These are phyloP conservation scores for Mycena vitilis DNA, from an alignment of 768 basidiomycete genomes.

Conservation along the genomic window DNA sequence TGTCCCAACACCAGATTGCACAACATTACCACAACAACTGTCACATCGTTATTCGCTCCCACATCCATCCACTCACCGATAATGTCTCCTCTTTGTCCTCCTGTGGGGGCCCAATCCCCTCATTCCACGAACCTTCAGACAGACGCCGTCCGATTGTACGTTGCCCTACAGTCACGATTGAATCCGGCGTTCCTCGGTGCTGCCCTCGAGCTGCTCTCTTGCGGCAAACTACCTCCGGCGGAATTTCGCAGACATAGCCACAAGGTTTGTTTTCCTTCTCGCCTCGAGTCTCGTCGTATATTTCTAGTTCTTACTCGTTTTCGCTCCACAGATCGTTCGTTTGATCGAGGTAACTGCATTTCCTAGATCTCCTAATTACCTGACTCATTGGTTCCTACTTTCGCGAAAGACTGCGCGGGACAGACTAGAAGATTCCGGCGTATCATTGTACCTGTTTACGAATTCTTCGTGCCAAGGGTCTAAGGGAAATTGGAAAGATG, in stretches of 20 bases:
- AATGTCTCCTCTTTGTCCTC: constrained; percentile 10
- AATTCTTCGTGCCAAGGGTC: neutral
- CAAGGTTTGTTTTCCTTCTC: constrained; percentile 19
- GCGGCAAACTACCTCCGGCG: constrained; percentile 11
- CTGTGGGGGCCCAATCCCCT: neutral
- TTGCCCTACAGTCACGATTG: constrained; percentile 26
- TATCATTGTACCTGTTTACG: constrained; percentile 28
- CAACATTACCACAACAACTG: constrained; percentile 31
- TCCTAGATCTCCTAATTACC: neutral
- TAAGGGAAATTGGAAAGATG: constrained; percentile 19
- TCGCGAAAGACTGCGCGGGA: constrained; percentile 22
- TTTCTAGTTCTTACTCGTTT: constrained; percentile 10
- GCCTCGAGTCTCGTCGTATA: neutral
- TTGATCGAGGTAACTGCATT: constrained; percentile 30
- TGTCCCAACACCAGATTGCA: constrained; percentile 13
- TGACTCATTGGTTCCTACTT: neutral
- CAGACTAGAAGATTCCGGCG: constrained; percentile 30
- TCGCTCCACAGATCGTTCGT: constrained; percentile 25
- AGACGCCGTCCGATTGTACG: constrained; percentile 27
- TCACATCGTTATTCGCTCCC: constrained; percentile 12
- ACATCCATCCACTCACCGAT: constrained; percentile 21
- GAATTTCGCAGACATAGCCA: constrained; percentile 28
- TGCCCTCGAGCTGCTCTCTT: constrained; percentile 24
- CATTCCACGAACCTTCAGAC: constrained; percentile 8
- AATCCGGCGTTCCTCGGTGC: constrained; percentile 22